Base-by-base conservation (phyloP, 2,329 filamentous ascomycete genomes). In the Cladosporium halotolerans region DNA sequence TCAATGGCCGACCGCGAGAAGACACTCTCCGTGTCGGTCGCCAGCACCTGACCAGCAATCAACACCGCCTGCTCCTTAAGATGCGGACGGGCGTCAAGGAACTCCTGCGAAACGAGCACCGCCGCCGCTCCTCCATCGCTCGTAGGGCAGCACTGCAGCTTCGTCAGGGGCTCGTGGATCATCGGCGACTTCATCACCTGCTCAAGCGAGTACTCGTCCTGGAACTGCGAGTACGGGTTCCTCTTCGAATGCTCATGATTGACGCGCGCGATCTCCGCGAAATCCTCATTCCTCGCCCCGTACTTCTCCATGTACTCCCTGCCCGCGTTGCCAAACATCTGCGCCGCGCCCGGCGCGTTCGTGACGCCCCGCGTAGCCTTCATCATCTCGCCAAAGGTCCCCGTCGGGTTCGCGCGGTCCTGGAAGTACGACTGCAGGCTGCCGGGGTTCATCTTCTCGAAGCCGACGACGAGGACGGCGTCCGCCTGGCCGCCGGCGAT, bases 161-260 rank as follows among this genome's bases (percentile, higher is more conserved):
- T 97, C 55, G 93, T 97, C 53, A 97, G 79, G 13, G 92, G 92
- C 59, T 83, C 82, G 73, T 89, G 84, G 71, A 97, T 88, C 79
- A 83, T 87, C 55, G 88, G 77, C 0, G 88, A 75, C 36, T 85
- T 76, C 67, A 89, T 72, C 68, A 97, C 79, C 72, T 97, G 85
- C 32, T 96, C 88, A 39, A 85, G 82, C 0, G 87, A 88, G 76
- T 97, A 97, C 68, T 92, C 88, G 66, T 95, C 83, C 66, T 86
- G 86, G 79, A 99, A 97, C 72, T 97, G 92, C n/a, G 89, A 92
- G 78, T 99, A 99, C 9, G 92, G 92, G 77, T 97, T 97, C 61
- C 86, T 82, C 70, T 86, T 86, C 18, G 85, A 91, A 79, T 99
- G 93, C 58, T 84, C 84, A 73, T 97, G 92, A 77, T 96, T 97